A percentile compares a stretch with the other conserved stretches of the same genome.
phyloP scores from a whole-genome alignment of 2,329 filamentous ascomycete species.

The Fusarium austroafricanum region DNA sequence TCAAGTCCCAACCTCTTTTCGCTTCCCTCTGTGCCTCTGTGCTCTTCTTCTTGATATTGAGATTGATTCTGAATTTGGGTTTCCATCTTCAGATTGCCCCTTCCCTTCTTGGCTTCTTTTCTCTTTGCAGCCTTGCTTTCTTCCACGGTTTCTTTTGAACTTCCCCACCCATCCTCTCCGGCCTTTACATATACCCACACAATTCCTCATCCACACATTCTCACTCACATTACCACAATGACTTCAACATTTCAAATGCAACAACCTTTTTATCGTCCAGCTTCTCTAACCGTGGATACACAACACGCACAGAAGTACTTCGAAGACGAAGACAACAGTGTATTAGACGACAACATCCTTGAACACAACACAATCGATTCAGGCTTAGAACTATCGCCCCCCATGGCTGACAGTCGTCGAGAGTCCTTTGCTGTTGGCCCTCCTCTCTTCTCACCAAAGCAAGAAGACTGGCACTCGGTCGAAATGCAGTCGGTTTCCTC shows the following conservation, averaged over 20 bases:
- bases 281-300: conserved; percentile 65
- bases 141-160: conserved; percentile 30
- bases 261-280: conserved; percentile 60
- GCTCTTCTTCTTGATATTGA: conserved; percentile 41
- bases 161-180: conserved; percentile 23
- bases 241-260: conserved; percentile 64
- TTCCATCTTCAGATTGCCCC: conserved; percentile 37
- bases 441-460: conserved; percentile 73
- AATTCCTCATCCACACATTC: conserved; percentile 21
- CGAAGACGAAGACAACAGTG: conserved; percentile 70
- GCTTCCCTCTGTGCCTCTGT: conserved; percentile 37
- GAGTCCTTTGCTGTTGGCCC: conserved; percentile 70
- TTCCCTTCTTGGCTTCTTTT: conserved; percentile 42
- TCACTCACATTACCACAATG: conserved; percentile 53
- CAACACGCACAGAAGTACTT: conserved; percentile 66
- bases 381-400: conserved; percentile 71
- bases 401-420: conserved; percentile 70
- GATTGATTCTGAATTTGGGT: conserved; percentile 34
- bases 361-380: conserved; percentile 71
- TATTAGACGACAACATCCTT: conserved; percentile 70
- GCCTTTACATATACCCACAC: conserved; percentile 28
- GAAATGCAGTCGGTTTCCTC: conserved; percentile 73
- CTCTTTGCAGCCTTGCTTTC: conserved; percentile 37
- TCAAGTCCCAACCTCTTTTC: conserved; percentile 41
- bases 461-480: conserved; percentile 71